Evolutionary conservation across 805 yeast species (phyloP).

Genomic region (Saturnispora besseyi): DNA sequence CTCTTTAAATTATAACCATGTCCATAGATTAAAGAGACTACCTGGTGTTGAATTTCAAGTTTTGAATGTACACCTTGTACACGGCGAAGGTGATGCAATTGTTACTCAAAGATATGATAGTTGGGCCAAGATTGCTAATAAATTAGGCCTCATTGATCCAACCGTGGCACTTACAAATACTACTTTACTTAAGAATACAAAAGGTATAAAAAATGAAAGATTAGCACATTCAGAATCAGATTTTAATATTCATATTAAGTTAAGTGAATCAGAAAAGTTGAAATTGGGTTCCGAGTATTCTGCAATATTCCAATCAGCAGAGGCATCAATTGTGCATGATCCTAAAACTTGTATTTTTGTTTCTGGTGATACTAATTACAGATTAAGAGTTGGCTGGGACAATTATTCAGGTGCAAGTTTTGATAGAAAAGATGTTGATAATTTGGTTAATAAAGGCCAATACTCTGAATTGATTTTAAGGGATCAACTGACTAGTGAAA

Average conservation of each 20-base stretch:
- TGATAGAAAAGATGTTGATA: slow-evolving; percentile 6
- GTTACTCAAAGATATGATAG: slow-evolving; percentile 12
- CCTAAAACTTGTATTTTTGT: slow-evolving; percentile 23
- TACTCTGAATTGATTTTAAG: slow-evolving; percentile 29
- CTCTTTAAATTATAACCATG: neutral
- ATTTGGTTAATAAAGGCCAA: slow-evolving; percentile 18
- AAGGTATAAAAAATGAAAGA: slow-evolving; percentile 3
- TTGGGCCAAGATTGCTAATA: slow-evolving; percentile 12
- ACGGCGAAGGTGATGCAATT: slow-evolving; percentile 31
- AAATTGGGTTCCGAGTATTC: neutral
- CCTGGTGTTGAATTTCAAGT: slow-evolving; percentile 29
- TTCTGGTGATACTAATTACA: slow-evolving; percentile 49
- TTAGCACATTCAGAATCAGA: slow-evolving; percentile 2
- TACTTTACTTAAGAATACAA: slow-evolving; percentile 1
- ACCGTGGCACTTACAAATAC: slow-evolving; percentile 7
- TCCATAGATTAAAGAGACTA: slow-evolving; percentile 7
- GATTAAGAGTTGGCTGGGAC: slow-evolving; percentile 25
- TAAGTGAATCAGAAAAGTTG: slow-evolving; percentile 4
- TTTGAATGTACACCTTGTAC: slow-evolving; percentile 46
- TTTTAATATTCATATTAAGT: neutral
- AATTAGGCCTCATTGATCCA: slow-evolving; percentile 11
- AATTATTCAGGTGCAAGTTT: slow-evolving; percentile 6
- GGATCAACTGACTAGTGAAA: slow-evolving; percentile 37
- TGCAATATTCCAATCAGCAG: neutral
- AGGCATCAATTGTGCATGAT: slow-evolving; percentile 2